Evolutionary conservation across 495 filamentous ascomycete species (phyloP), one percentile per base, ranked within the genome.

Genomic region (Stereocaulon alpinum): DNA sequence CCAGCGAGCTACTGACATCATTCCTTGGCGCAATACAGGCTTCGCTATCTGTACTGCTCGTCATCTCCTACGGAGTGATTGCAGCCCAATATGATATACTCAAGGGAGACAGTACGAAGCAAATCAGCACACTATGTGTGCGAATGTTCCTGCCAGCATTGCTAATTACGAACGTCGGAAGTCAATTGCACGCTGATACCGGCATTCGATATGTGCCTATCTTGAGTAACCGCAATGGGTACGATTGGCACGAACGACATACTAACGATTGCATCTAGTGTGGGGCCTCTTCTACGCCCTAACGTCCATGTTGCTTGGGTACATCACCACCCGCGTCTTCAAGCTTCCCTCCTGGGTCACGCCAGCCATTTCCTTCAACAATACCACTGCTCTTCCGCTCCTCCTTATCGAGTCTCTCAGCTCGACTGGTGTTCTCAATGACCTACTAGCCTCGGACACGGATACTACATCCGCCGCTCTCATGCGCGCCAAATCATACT

Each of bases 11-110:
- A 17, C 30, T 59, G 14, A 63, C 49, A 15, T 81, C 85, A 24
- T 86, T 89, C 59, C 62, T 89, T 3, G 85, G 83, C 1, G 86
- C 85, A 20, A 68, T 91, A 11, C 86, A 91, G 66, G 86, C 86
- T 29, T 80, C 78, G 32, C 65, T 88, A 32, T 84, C 86, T 2
- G 86, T 91, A 0, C 72, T 89, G 0, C 71, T 91, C 7, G 86
- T 85, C 34, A 82, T 90, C 48, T 70, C 67, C 24, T 87, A 80
- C 62, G 87, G 87, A 44, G 80, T 82, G 6, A 47, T 82, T 11
- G 79, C 81, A 0, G 80, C 80, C 5, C 76, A 79, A 60, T 77
- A 82, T 53, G 72, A 76, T 4, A 71, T 91, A 3, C 74, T 91
- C 17, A 74, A 80, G 47, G 70, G 73, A 32, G 42, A 63, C 0